Percentiles rank a stretch among this genome's conserved stretches.
Conservation (phyloP, 306 rosid species). For the Malus sylvestris region DNA sequence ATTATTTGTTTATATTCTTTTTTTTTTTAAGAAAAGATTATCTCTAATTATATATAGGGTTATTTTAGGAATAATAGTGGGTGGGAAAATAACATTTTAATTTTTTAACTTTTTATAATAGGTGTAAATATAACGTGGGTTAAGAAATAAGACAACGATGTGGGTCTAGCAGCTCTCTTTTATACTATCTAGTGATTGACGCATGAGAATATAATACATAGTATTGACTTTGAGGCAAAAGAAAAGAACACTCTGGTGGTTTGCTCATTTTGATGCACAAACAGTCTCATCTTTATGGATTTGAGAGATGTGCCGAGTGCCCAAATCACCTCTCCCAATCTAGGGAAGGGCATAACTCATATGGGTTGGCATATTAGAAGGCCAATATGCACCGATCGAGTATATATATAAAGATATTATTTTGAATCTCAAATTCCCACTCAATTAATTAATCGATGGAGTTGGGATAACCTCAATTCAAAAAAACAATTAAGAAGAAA, state of each 20-base stretch:
- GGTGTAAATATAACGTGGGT: too few species aligned
- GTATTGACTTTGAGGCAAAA: not conserved
- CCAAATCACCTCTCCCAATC: not conserved
- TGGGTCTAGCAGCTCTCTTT: not conserved
- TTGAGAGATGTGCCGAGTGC: not conserved
- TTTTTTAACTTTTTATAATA: too few species aligned
- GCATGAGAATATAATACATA: not conserved
- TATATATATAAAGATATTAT: not conserved
- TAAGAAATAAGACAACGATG: too few species aligned
- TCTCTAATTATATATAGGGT: too few species aligned
- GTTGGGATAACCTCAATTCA: too few species aligned
- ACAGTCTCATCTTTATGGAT: not conserved
- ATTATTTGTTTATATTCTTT: too few species aligned
- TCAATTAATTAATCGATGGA: too few species aligned
- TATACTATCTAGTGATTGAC: not conserved
- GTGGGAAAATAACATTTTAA: too few species aligned
- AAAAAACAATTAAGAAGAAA: too few species aligned
- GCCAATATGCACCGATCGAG: not conserved
- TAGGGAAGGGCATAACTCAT: not conserved
- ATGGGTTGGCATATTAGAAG: not conserved
- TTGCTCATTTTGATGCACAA: not conserved
- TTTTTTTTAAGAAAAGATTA: too few species aligned
- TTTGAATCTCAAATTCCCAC: not conserved
- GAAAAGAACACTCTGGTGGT: not conserved
- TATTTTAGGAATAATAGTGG: too few species aligned